Evolutionary conservation across 768 basidiomycete species (phyloP), one percentile per base, ranked within the genome.

Genomic region (Pulveroboletus sp.): DNA sequence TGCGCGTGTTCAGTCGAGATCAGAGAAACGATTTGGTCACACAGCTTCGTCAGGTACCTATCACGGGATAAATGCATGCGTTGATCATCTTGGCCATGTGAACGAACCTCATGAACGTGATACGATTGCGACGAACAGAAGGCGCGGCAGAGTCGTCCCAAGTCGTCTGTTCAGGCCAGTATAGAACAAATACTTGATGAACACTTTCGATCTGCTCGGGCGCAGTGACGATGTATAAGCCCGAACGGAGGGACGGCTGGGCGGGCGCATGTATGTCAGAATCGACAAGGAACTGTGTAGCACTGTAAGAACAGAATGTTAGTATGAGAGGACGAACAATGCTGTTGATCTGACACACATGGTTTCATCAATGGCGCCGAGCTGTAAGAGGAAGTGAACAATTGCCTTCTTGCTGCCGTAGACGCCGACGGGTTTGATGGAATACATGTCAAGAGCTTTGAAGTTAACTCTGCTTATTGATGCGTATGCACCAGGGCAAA

Each of bases 151-250:
- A 63, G 58, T 82, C 80, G 29, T 76, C 60, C 82, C 82, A 84
- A 0, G 82, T 83, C 1, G 65, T 71, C 26, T 78, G 70, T 50
- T 85, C 80, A 0, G 82, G 82, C 83, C 83, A 85, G 48, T 79
- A 83, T 6, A 84, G 55, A 13, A 80, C 71, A 43, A 77, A 80
- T 7, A 77, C 43, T 20, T 68, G 58, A 22, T 68, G 60, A 2
- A 38, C 23, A 2, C 6, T 26, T 13, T 14, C 38, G 0, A 22
- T 35, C 26, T 50, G 47, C 17, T 35, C 50, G 16, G 46, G 44
- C 5, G 54, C 24, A 4, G 46, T 50, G 32, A 62, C 3, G 26
- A 62, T 54, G 27, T 62, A 62, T 36, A 62, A 37, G 16, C 61
- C 61, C 4, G 62, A 63, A 7, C 61, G 58, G 30, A 62, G 61